phyloP scores from a whole-genome alignment of 2,329 filamentous ascomycete species.

The Boeremia lycopersici region DNA sequence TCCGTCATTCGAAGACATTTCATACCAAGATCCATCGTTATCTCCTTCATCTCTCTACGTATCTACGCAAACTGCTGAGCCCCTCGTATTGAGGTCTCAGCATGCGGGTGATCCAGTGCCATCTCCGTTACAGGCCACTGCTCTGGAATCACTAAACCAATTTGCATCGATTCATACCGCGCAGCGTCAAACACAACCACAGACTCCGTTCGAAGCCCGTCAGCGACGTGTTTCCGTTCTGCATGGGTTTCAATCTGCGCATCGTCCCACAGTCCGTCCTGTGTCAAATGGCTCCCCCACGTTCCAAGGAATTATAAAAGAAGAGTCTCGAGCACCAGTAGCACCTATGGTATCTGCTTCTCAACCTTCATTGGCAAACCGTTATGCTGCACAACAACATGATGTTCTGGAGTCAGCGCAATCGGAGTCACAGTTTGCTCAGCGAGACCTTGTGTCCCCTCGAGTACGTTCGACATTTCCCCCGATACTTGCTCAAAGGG shows the following conservation, averaged over 20 bases:
- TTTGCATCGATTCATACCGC: background rate
- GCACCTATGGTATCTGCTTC: background rate
- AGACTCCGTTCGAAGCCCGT: constrained; percentile 12
- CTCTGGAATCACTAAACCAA: background rate
- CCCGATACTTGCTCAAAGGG: background rate
- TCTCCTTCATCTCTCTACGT: background rate
- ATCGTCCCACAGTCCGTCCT: background rate
- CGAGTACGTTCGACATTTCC: background rate
- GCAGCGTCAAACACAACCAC: background rate
- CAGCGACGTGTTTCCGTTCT: constrained; percentile 16
- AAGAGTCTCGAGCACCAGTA: background rate
- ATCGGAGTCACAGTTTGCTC: background rate
- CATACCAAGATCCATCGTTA: background rate
- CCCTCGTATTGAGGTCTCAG: background rate
- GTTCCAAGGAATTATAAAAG: background rate
- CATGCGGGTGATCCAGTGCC: background rate
- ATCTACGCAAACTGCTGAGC: background rate
- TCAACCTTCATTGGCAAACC: background rate
- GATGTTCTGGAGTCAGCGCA: background rate
- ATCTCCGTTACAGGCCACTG: background rate
- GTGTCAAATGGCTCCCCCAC: background rate
- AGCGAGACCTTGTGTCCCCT: background rate
- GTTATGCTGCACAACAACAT: constrained; percentile 9
- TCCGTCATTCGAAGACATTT: too few species aligned
- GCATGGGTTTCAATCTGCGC: constrained; percentile 5